Evolutionary conservation across 2,329 filamentous ascomycete species (phyloP).

Genomic region (Incumbomyces delicatus): DNA sequence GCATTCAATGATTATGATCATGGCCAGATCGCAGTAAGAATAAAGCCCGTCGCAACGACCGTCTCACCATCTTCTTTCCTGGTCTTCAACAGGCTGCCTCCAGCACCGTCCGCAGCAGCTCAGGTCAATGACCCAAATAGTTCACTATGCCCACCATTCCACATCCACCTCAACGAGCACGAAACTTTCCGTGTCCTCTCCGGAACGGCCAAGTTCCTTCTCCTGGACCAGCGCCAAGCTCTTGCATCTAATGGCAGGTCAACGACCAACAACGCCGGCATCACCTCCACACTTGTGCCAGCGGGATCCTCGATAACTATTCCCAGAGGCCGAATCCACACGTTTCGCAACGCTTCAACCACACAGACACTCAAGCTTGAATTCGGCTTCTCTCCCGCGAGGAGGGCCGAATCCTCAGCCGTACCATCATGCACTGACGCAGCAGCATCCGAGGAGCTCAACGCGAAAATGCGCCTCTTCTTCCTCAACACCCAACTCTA

Average conservation of each 20-base stretch:
- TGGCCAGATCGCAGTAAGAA: not conserved
- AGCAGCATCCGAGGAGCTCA: not conserved
- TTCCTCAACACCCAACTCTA: slow-evolving; percentile 9
- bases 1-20: slow-evolving; percentile 1
- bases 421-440: not conserved
- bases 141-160: slow-evolving; percentile 7
- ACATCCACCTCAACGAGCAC: slow-evolving; percentile 10
- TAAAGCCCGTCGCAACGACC: not conserved
- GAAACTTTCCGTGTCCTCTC: slow-evolving; percentile 9
- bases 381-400: slow-evolving; percentile 7
- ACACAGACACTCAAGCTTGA: slow-evolving; percentile 5
- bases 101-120: not conserved
- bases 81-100: slow-evolving; percentile 7
- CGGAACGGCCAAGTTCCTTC: slow-evolving; percentile 6
- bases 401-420: too few relatives aligned
- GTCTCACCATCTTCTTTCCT: slow-evolving; percentile 2
- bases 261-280: not conserved
- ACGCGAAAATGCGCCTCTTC: slow-evolving; percentile 5
- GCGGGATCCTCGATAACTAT: slow-evolving; percentile 5
- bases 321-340: slow-evolving; percentile 5
- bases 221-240: not conserved
- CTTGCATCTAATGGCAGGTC: not conserved
- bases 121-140: slow-evolving; percentile 6
- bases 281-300: slow-evolving; percentile 1
- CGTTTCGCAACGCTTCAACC: slow-evolving; percentile 8